These are phyloP conservation scores for Trichosanthes cucumerina DNA, from an alignment of 306 rosid genomes.

Conservation along the genomic window DNA sequence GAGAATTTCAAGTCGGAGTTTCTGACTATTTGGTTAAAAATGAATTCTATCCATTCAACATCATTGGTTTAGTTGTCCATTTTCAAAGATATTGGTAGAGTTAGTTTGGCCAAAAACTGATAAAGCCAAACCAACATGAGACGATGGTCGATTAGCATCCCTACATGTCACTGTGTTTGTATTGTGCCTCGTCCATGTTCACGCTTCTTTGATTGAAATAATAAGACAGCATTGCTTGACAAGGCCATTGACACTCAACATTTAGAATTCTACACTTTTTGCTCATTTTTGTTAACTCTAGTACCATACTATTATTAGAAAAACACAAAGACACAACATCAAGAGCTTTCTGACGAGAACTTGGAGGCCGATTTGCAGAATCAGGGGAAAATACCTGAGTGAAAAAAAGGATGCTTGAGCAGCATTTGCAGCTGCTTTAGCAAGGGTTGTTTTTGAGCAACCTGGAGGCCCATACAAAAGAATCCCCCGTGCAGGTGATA, in stretches of 20 bases:
- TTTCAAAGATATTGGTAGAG: background rate
- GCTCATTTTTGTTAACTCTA: background rate
- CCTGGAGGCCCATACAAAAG: constrained; percentile 98
- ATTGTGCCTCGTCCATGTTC: background rate
- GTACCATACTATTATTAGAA: background rate
- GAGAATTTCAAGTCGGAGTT: background rate
- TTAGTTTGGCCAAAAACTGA: background rate
- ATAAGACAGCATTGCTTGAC: background rate
- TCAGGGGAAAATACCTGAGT: constrained; percentile 43
- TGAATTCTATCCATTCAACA: background rate
- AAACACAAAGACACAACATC: background rate
- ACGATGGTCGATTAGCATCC: background rate
- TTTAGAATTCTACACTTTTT: background rate
- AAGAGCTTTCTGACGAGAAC: background rate
- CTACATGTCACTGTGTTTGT: background rate
- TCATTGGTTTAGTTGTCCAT: background rate
- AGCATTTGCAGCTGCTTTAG: constrained; percentile 93
- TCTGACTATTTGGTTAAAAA: background rate
- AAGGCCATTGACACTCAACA: background rate
- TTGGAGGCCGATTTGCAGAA: background rate
- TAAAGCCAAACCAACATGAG: background rate
- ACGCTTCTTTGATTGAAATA: background rate
- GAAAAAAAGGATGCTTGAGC: constrained; percentile 88
- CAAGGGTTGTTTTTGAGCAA: constrained; percentile 92
- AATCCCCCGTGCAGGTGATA: constrained; percentile 80